phyloP scores from a whole-genome alignment of 176 grass and related monocot genomes.

The Lolium rigidum region DNA sequence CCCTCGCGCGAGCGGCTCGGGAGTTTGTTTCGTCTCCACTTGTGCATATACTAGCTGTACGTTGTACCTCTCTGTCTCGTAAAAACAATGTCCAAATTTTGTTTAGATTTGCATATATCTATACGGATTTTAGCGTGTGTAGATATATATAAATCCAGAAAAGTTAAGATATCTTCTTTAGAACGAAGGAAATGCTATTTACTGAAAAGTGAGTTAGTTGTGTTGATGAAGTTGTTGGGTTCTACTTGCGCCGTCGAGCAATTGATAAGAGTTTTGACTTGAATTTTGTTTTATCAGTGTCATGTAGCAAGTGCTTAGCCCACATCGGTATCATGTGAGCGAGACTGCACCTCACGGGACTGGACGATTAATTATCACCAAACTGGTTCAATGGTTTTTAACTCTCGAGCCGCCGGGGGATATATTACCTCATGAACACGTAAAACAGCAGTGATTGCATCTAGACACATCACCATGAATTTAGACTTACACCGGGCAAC shows the following conservation, averaged over 20 bases:
- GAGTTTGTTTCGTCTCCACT: too few species aligned
- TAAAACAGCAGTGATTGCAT: background rate
- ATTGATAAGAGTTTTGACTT: background rate
- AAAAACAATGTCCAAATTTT: too few species aligned
- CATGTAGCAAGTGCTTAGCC: background rate
- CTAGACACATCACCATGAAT: background rate
- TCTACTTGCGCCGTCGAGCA: background rate
- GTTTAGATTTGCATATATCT: too few species aligned
- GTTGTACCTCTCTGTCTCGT: too few species aligned
- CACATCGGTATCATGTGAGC: slow-evolving; percentile 10
- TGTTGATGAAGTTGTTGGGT: too few species aligned
- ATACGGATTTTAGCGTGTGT: too few species aligned
- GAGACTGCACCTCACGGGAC: background rate
- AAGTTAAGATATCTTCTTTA: too few species aligned
- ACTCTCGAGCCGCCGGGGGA: background rate
- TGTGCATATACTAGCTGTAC: too few species aligned
- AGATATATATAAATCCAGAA: too few species aligned
- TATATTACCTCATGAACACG: background rate
- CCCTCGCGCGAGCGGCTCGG: too few species aligned
- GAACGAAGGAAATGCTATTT: too few species aligned
- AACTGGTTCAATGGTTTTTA: background rate
- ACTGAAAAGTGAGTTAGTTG: too few species aligned
- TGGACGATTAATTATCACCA: background rate
- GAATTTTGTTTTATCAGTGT: background rate
- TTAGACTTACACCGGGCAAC: background rate